These are phyloP conservation scores for Citrus glauca DNA, from an alignment of 345 rosid species.

Conservation along the genomic window DNA sequence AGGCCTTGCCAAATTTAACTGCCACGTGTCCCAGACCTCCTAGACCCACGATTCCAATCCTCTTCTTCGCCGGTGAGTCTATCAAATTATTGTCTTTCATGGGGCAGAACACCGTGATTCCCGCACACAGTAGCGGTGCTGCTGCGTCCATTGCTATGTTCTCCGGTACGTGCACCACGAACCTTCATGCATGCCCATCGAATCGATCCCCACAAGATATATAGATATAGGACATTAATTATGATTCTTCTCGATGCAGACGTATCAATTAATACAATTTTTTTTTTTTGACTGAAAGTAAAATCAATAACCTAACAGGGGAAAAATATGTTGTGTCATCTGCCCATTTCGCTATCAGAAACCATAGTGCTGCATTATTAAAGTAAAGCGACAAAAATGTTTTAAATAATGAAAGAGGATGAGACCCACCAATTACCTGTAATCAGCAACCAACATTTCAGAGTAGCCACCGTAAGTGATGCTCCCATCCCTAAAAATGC, in stretches of 20 bases:
- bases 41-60: constrained; percentile 45
- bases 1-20: constrained; percentile 54
- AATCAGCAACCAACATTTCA: constrained; percentile 49
- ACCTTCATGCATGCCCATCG: constrained; percentile 15
- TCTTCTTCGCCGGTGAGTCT: constrained; percentile 33
- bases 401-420: too few relatives aligned
- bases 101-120: constrained; percentile 52
- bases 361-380: too few relatives aligned
- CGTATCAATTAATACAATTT: too few relatives aligned
- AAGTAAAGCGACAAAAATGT: too few relatives aligned
- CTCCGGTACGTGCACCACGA: constrained; percentile 51
- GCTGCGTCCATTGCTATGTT: constrained; percentile 54
- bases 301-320: not conserved
- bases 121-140: constrained; percentile 59
- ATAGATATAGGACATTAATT: not conserved
- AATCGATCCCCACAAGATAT: not conserved
- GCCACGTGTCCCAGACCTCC: constrained; percentile 62
- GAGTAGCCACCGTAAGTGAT: constrained; percentile 65
- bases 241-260: too few relatives aligned
- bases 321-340: too few relatives aligned
- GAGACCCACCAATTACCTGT: constrained; percentile 29
- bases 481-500: constrained; percentile 61
- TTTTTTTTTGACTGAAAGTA: not conserved
- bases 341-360: too few relatives aligned
- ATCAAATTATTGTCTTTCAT: constrained; percentile 41